Base-by-base conservation (phyloP, 768 basidiomycete genomes). In the Rhizopogon vinicolor region DNA sequence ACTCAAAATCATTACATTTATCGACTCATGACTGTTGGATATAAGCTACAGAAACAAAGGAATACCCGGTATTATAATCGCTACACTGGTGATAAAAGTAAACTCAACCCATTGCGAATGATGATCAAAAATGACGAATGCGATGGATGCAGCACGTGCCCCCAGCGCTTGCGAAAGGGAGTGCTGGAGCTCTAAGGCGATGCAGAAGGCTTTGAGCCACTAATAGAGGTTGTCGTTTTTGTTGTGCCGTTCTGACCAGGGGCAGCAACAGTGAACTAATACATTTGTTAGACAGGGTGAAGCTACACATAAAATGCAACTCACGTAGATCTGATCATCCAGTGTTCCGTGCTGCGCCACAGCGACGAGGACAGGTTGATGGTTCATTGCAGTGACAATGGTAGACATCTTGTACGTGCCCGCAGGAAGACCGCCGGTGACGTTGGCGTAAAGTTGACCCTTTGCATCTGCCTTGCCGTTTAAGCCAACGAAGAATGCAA, bases 401-500 rank as follows among this genome's bases (percentile, higher is more conserved):
- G 69, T 66, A 41, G 70, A 67, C 58, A 84, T 62, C 59, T 72
- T 73, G 68, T 83, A 84, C 13, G 68, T 55, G 45, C 86, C 86
- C 28, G 71, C 74, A 9, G 77, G 74, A 7, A 87, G 74, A 45
- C 86, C 86, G 29, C 72, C 76, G 1, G 74, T 70, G 54, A 87
- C 79, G 22, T 69, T 71, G 18, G 77, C 72, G 40, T 74, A 68
- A 5, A 85, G 71, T 9, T 74, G 42, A 3, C 84, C 85, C 52
- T 62, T 68, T 35, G 67, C 68, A 13, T 81, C 75, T 1, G 73
- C 72, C 55, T 59, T 61, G 9, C 56, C 62, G 63, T 81, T 84
- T 61, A 86, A 56, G 40, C 75, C 76, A 64, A 74, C 77, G 76
- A 87, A 87, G 69, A 81, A 86, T 10, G 77, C 77, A 54, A 87